phyloP scores from a whole-genome alignment of 2,329 filamentous ascomycete species.

The Alternaria sp. region DNA sequence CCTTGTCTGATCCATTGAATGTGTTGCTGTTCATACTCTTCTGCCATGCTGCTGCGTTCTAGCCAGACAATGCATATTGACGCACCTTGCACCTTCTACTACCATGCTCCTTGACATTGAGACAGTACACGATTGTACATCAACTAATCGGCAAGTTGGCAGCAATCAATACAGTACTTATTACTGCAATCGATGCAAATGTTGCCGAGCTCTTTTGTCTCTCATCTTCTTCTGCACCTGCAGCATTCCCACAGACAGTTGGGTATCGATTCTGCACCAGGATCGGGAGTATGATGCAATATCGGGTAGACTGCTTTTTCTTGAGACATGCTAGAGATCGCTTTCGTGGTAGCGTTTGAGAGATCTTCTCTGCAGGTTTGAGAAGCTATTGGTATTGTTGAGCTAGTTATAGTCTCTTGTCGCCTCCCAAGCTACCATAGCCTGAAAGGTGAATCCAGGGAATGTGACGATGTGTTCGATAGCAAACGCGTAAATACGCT shows the following conservation, averaged over 20 bases:
- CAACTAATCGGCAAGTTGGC: slow-evolving; percentile 13
- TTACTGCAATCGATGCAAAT: slow-evolving; percentile 26
- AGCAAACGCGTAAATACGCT: background rate
- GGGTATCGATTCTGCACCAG: slow-evolving; percentile 20
- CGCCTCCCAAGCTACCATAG: background rate
- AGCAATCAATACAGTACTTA: slow-evolving; percentile 20
- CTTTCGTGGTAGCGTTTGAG: background rate
- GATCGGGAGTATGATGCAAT: slow-evolving; percentile 14
- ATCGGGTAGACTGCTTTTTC: background rate
- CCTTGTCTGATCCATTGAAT: background rate
- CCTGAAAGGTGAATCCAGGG: background rate
- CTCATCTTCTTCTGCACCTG: slow-evolving; percentile 23
- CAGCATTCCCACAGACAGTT: slow-evolving; percentile 23
- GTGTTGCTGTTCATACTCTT: background rate
- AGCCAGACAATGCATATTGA: background rate
- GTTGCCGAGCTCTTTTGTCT: slow-evolving; percentile 22
- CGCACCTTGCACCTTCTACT: background rate
- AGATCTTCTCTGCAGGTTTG: background rate
- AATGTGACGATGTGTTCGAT: background rate
- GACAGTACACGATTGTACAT: background rate
- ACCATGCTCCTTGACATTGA: background rate
- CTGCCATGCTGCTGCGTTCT: background rate
- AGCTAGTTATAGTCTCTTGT: background rate
- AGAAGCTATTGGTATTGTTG: background rate
- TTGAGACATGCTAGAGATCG: background rate